Base-by-base conservation (phyloP, 495 filamentous ascomycete genomes). In the Aeminium ludgeri region DNA sequence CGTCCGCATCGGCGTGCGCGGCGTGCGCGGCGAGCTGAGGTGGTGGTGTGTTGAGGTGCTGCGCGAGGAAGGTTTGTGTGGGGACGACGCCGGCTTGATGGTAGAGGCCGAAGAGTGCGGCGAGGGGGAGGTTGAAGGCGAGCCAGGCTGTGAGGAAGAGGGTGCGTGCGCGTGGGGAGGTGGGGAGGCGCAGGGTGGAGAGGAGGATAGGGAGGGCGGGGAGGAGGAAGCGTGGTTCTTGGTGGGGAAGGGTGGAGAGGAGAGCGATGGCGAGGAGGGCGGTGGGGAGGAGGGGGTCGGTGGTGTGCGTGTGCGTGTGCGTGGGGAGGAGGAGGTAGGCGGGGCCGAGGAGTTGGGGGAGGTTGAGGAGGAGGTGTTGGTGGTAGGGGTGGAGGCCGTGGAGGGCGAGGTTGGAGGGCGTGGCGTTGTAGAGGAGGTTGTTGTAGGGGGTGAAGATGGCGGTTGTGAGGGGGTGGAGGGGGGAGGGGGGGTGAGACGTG, bases 31-130 rank as follows among this genome's bases (percentile, higher is more conserved):
- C n/a, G n/a, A n/a, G n/a, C n/a, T n/a, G n/a, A n/a, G n/a, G n/a
- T n/a, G n/a, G n/a, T n/a, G n/a, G n/a, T n/a, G n/a, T n/a, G 59
- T 69, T 52, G 30, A 38, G 44, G 49, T 52, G 42, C 50, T 46
- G 48, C 36, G 41, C 50, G 35, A 59, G 29, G 50, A 64, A 69
- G 7, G 72, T 55, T 52, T 97, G 89, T 6, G 77, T 72, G 10
- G 85, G 85, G 3, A 96, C 70, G 19, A 97, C 72, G 20, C 89
- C 89, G 20, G 82, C 89, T 65, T 97, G 89, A 58, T 97, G 89
- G 52, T 89, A 96, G 6, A 80, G 57, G 5, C 89, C 89, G 80
- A 96, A 91, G 16, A 96, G 62, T 6, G 80, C 59, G 15, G 83
- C 91, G 33, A 93, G 62, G 3, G 69, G 43, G 23, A 70, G 56